These are phyloP conservation scores for Coemansia sp. DNA, from an alignment of 192 early-diverging fungal species.

Conservation along the genomic window DNA sequence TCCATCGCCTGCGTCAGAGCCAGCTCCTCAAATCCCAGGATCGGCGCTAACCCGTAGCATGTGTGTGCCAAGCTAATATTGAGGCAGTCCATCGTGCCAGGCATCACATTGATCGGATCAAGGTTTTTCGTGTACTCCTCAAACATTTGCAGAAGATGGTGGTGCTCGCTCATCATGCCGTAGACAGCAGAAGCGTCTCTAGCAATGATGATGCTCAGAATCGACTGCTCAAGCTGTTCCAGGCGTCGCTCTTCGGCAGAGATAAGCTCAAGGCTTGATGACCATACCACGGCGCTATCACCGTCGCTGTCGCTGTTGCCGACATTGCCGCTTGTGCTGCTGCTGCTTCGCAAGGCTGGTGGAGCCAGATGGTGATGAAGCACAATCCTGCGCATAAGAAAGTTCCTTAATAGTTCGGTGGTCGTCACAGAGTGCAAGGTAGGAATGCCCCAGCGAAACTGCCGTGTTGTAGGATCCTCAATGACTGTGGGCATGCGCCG, in stretches of 20 bases:
- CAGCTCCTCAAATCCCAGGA: conserved; percentile 40
- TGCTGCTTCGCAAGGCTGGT: not conserved
- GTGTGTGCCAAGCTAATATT: conserved; percentile 24
- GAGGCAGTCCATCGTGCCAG: conserved; percentile 21
- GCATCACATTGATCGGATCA: conserved; percentile 4
- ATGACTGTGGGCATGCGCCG: conserved; percentile 41
- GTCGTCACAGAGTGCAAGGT: conserved; percentile 36
- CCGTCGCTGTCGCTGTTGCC: not conserved
- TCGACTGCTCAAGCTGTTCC: conserved; percentile 37
- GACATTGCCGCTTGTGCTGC: not conserved
- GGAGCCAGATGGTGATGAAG: conserved; percentile 4
- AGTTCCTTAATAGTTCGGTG: conserved; percentile 39
- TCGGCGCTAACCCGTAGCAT: conserved; percentile 46
- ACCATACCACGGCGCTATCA: conserved; percentile 9
- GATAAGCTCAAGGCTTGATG: conserved; percentile 2
- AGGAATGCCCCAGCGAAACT: conserved; percentile 51
- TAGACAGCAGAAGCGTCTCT: conserved; percentile 48
- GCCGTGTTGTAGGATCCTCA: conserved; percentile 37
- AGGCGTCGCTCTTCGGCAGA: conserved; percentile 30
- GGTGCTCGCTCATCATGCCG: conserved; percentile 51
- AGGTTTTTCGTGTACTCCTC: conserved; percentile 15
- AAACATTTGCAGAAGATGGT: conserved; percentile 35
- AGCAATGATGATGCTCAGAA: conserved; percentile 35
- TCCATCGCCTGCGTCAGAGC: conserved; percentile 48
- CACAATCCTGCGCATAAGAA: conserved; percentile 28